These are phyloP conservation scores for Plasmopara viticola DNA, from an alignment of 352 stramenopile genomes.

Conservation along the genomic window DNA sequence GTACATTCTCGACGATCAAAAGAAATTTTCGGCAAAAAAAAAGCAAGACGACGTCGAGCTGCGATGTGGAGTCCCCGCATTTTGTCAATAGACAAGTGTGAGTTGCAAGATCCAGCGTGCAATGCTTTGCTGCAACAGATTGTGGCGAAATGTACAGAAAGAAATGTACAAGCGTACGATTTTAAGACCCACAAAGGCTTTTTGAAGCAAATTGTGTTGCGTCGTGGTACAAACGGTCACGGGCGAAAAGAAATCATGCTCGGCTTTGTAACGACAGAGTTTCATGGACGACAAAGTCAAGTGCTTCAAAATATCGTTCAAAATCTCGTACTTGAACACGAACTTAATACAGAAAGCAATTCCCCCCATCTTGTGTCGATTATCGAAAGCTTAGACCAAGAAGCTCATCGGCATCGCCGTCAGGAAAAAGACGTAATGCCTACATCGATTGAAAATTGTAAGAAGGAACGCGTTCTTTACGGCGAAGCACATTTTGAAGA, in stretches of 20 bases:
- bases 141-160: constrained; percentile 21
- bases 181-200: constrained; percentile 52
- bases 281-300: constrained; percentile 31
- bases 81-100: constrained; percentile 55
- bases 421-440: background rate
- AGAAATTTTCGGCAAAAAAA: constrained; percentile 28
- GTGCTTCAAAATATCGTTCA: constrained; percentile 29
- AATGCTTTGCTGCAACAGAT: constrained; percentile 43
- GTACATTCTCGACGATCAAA: constrained; percentile 38
- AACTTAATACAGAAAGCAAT: constrained; percentile 4
- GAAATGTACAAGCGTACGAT: constrained; percentile 44
- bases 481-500: constrained; percentile 46
- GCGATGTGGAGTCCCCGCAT: constrained; percentile 55
- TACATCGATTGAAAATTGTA: background rate
- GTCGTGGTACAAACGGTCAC: constrained; percentile 28
- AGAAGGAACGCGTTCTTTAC: constrained; percentile 29
- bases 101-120: constrained; percentile 37
- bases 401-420: constrained; percentile 43
- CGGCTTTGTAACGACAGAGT: constrained; percentile 49
- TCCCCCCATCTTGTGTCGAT: constrained; percentile 42
- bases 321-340: constrained; percentile 21
- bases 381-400: constrained; percentile 51
- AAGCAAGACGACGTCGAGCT: constrained; percentile 17
- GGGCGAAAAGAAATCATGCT: constrained; percentile 49
- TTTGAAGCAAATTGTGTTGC: constrained; percentile 64